Evolutionary conservation across 805 yeast genomes (phyloP), one percentile per base, ranked within the genome.

Genomic region (Starmerella floricola): DNA sequence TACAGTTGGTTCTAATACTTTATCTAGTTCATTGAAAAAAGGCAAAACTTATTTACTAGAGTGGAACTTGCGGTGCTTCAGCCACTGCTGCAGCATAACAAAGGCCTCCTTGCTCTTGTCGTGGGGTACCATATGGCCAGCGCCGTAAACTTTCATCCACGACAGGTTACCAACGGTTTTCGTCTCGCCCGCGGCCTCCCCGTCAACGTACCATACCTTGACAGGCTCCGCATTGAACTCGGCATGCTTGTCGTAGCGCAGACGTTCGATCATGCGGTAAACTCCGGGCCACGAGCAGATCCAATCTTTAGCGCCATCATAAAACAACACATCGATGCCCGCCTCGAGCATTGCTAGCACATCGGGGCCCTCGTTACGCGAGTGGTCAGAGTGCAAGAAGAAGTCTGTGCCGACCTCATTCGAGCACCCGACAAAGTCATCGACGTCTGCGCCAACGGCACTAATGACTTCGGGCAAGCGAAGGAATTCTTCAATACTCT

Each of bases 201-300:
- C 68, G 34, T 69, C 72, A 5, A 62, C 60, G n/a, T 45, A 41
- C 68, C 68, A 66, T 40, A 55, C 55, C 44, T 49, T 44, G 38
- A 52, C 41, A 13, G 53, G 51, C 60, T 58, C 69, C 26, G 62
- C 55, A 52, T 65, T 66, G 59, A 76, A 82, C 43, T 68, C 72
- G 27, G 70, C 71, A 33, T 68, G 63, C 31, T 73, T 73, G 21
- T 69, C 61, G 82, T 84, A 81, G 55, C 80, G 81, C 41, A 85
- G 69, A 23, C 55, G 44, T 57, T 81, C 69, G 29, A 88, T 69
- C 94, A 95, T 83, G 13, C 80, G 91, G 57, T 76, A 74, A 62
- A 86, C 86, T 50, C 96, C 97, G 57, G 88, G 72, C 95, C 95
- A 87, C 68, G 88, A 87, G 67, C 96, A 87, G 59, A 87, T 87